Conservation (phyloP, 176 grass and related monocot genomes). For the Paspalum vaginatum region DNA sequence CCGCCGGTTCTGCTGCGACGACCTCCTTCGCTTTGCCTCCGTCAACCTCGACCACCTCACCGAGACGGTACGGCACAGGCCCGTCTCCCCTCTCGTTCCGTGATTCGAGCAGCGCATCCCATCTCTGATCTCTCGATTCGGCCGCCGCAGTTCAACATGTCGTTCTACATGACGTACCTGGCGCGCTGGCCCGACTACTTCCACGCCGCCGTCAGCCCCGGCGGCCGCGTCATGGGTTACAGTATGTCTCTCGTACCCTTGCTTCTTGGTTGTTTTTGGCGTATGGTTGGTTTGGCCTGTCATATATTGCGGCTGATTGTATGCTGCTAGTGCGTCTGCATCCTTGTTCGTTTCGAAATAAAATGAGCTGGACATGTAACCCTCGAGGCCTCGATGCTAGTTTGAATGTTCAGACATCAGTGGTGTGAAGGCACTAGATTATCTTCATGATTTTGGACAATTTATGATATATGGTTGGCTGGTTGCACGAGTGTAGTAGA, state of each 20-base stretch:
- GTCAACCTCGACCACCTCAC: conserved; percentile 99
- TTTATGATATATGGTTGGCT: too few relatives aligned
- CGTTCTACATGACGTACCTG: conserved; percentile 99
- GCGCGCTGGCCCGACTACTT: conserved; percentile 99
- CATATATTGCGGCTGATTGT: neutral
- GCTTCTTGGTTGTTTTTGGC: neutral
- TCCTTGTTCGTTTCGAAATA: conserved; percentile 13
- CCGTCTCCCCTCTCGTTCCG: neutral
- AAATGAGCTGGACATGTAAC: neutral
- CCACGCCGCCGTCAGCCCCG: conserved; percentile 70
- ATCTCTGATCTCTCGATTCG: conserved; percentile 1
- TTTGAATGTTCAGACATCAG: neutral
- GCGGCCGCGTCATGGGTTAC: conserved; percentile 92
- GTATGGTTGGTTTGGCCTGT: neutral
- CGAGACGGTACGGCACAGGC: conserved; percentile 56
- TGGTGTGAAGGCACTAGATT: neutral
- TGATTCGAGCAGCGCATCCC: neutral
- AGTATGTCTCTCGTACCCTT: conserved; percentile 46
- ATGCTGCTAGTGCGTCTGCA: neutral
- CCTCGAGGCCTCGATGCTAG: neutral
- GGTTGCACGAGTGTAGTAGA: too few relatives aligned
- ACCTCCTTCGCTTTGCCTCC: conserved; percentile 83
- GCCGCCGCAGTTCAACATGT: conserved; percentile 89
- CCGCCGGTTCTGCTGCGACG: conserved; percentile 94
- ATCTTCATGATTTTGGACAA: neutral